Evolutionary conservation across 768 basidiomycete genomes (phyloP), one percentile per base, ranked within the genome.

Genomic region (Kockovaella imperatae): DNA sequence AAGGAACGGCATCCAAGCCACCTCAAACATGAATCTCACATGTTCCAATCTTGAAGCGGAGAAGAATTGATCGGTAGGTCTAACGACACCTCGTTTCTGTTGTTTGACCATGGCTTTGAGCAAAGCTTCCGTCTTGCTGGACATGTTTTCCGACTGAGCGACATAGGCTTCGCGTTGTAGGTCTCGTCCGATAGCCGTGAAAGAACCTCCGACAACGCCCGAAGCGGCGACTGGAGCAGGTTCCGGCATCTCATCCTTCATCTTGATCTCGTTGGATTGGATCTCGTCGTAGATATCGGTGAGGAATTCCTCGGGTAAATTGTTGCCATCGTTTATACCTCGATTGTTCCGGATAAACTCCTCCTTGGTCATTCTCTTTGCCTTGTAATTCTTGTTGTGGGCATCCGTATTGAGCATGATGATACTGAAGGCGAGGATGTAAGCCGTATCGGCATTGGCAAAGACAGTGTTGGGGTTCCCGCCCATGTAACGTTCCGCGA

Each of bases 11-110:
- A 97, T 97, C 95, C 95, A 99, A 18, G 89, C 91, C 5, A 96
- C 91, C 72, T 97, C 93, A 60, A 99, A 95, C 95, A 99, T 99
- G 17, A 95, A 93, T 30, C 83, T 80, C 52, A 97, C 93, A 68
- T 99, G 95, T 49, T 96, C 81, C 53, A 90, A 87, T 64, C 96
- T 87, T 0, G 88, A 95, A 1, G 95, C 95, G 54, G 87, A 88
- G 74, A 91, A 95, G 74, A 89, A 99, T 53, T 93, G 87, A 54
- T 95, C 88, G 21, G 77, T 79, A 4, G 75, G 72, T 69, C 81
- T 85, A 6, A 82, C 47, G 10, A 54, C 79, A 20, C 83, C 71
- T n/a, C 73, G 81, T 59, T 84, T 86, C 66, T 96, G 91, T 23
- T 87, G 80, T 26, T 86, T 82, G 77, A 89, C 86, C 77, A 97